These are phyloP conservation scores for Quercus agrifolia DNA, from an alignment of 306 rosid genomes.

Conservation along the genomic window DNA sequence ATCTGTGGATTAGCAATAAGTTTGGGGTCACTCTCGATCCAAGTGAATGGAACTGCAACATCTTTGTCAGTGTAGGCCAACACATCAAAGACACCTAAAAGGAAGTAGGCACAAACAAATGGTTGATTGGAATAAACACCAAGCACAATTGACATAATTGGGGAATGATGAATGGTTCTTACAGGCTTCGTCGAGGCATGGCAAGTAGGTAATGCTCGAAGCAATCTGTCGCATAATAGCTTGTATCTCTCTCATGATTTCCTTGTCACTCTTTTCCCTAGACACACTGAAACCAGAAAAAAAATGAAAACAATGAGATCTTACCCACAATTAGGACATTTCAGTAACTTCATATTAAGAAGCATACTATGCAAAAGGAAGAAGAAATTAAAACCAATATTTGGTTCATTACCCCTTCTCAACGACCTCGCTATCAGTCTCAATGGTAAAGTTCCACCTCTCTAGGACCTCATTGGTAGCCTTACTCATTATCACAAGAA, in stretches of 20 bases:
- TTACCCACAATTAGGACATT: too few relatives aligned
- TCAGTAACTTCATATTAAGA: background rate
- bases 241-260: constrained; percentile 99
- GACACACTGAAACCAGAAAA: constrained; percentile 43
- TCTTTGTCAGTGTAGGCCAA: constrained; percentile 96
- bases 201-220: constrained; percentile 95
- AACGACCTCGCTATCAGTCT: constrained; percentile 82
- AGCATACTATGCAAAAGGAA: background rate
- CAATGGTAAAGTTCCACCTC: constrained; percentile 99
- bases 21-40: constrained; percentile 98
- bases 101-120: constrained; percentile 1
- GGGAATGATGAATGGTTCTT: constrained; percentile 13
- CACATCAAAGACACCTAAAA: constrained; percentile 90
- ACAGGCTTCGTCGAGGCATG: constrained; percentile 95
- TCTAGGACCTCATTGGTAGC: constrained; percentile 81
- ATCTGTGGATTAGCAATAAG: constrained; percentile 93
- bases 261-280: constrained; percentile 96
- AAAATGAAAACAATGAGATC: background rate
- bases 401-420: constrained; percentile 58
- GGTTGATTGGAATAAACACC: background rate
- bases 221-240: constrained; percentile 99
- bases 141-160: background rate
- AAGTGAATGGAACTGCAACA: constrained; percentile 90
- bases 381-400: background rate
- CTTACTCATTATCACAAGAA: constrained; percentile 79